Conservation (phyloP, 1,284 basidiomycete genomes). For the Pyrrhoderma lamaoense region DNA sequence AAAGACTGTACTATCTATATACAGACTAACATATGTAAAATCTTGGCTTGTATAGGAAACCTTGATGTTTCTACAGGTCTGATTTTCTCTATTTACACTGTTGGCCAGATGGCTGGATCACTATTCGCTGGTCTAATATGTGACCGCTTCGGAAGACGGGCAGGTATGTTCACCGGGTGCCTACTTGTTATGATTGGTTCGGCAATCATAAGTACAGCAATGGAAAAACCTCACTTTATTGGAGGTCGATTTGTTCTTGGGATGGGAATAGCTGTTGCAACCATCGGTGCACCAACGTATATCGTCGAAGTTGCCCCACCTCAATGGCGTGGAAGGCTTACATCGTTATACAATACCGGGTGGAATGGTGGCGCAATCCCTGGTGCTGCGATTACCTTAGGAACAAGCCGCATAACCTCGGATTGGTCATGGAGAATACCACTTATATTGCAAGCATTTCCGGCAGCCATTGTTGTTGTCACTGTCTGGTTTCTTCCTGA, state of each 20-base stretch:
- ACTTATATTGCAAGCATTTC: constrained; percentile 19
- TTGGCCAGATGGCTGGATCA: constrained; percentile 24
- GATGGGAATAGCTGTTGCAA: constrained; percentile 27
- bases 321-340: constrained; percentile 35
- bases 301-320: constrained; percentile 39
- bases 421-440: constrained; percentile 24
- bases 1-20: neutral
- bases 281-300: constrained; percentile 36
- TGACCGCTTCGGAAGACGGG: constrained; percentile 28
- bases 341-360: constrained; percentile 30
- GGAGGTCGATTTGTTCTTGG: constrained; percentile 30
- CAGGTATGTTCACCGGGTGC: constrained; percentile 27
- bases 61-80: constrained; percentile 21
- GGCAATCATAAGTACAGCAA: constrained; percentile 25
- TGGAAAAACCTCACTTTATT: constrained; percentile 22
- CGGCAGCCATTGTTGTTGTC: constrained; percentile 18
- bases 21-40: neutral
- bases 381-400: constrained; percentile 28
- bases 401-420: constrained; percentile 24
- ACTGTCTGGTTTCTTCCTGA: constrained; percentile 21
- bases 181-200: constrained; percentile 20
- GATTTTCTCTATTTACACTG: constrained; percentile 23
- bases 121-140: constrained; percentile 23
- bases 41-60: constrained; percentile 1
- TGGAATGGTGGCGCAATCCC: constrained; percentile 27